Percentiles rank a stretch among this genome's conserved stretches.
These are phyloP conservation scores for Didymella keratinophila DNA, from an alignment of 2,329 filamentous ascomycete species.

Conservation along the genomic window DNA sequence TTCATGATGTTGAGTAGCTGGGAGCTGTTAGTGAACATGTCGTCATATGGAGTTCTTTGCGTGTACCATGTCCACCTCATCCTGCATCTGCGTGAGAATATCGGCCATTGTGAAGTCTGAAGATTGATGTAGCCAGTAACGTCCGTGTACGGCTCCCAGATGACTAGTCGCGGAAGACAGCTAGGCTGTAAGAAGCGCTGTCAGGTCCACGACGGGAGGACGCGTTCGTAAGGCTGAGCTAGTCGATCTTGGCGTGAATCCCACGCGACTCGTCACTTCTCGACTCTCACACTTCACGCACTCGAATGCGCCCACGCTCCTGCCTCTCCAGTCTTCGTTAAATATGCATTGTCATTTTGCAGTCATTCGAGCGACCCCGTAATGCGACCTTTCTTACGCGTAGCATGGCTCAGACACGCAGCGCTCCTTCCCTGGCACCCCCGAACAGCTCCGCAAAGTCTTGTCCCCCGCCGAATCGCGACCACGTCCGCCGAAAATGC, in stretches of 20 bases:
- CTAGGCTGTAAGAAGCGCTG: conserved; percentile 7
- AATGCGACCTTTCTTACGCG: conserved; percentile 40
- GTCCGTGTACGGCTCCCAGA: background rate
- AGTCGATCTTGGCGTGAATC: conserved; percentile 31
- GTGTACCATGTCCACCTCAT: conserved; percentile 79
- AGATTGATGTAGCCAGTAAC: background rate
- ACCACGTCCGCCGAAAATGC: conserved; percentile 35
- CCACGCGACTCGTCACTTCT: conserved; percentile 26
- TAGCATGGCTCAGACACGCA: conserved; percentile 32
- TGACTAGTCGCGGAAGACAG: background rate
- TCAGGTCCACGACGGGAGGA: conserved; percentile 7
- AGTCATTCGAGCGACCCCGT: conserved; percentile 18
- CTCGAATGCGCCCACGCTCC: conserved; percentile 2
- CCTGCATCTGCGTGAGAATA: conserved; percentile 82
- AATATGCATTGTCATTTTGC: conserved; percentile 32
- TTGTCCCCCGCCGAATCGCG: conserved; percentile 39
- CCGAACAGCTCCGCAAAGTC: conserved; percentile 31
- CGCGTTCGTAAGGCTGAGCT: conserved; percentile 29
- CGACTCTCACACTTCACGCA: conserved; percentile 3
- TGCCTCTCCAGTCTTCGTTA: conserved; percentile 17
- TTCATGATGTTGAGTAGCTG: conserved; percentile 60
- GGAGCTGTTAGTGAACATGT: background rate
- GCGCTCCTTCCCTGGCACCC: conserved; percentile 34
- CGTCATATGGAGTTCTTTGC: background rate
- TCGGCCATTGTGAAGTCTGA: conserved; percentile 66